Evolutionary conservation across 495 filamentous ascomycete species (phyloP).

Genomic region (Lentithecium fluviatile): DNA sequence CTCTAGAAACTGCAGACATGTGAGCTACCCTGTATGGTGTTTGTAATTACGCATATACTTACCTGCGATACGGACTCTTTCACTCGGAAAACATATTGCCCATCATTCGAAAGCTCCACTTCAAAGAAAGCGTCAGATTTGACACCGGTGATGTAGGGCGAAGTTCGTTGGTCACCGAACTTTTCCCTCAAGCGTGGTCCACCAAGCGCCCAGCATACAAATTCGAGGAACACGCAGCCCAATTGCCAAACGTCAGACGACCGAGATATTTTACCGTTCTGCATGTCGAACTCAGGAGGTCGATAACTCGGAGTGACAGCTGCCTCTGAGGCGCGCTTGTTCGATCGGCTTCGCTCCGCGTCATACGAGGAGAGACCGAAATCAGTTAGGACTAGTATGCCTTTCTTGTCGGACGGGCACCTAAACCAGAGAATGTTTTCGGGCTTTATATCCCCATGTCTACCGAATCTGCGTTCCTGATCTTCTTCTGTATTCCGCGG

Average conservation of each 20-base stretch:
- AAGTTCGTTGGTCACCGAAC: background rate
- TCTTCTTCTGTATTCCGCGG: background rate
- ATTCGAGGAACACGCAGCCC: background rate
- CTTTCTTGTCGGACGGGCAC: background rate
- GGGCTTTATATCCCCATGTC: background rate
- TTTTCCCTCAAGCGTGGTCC: background rate
- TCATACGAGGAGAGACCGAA: background rate
- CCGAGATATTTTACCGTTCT: background rate
- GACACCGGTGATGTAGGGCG: background rate
- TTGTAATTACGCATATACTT: too few relatives aligned
- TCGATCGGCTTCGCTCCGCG: background rate
- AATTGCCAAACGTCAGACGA: background rate
- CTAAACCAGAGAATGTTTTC: background rate
- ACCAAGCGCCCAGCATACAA: background rate
- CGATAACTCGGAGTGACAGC: background rate
- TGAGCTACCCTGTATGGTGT: too few relatives aligned
- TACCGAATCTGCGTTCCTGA: background rate
- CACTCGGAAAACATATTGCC: background rate
- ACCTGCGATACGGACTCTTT: background rate
- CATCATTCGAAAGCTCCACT: background rate
- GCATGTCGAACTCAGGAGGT: background rate
- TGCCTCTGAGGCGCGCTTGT: background rate
- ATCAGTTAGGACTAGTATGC: background rate
- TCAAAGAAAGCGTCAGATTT: background rate
- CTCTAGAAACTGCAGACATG: too few relatives aligned